Conservation (phyloP, 2,329 filamentous ascomycete species). For the Echinosphaeria canescens region DNA sequence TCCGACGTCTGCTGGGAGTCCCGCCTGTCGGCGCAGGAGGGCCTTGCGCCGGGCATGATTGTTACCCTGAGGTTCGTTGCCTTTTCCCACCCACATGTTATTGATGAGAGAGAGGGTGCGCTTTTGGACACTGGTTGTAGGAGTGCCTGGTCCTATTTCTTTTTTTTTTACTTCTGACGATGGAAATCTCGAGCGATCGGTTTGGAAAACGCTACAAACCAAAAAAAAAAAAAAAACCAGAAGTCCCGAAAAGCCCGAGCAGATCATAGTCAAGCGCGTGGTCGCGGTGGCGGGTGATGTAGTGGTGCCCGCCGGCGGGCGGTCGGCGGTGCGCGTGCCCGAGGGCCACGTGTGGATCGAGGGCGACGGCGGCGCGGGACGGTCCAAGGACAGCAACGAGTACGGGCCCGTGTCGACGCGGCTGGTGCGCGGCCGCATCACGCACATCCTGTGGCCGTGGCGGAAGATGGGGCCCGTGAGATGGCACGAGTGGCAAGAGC, state of each 20-base stretch:
- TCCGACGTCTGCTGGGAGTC: slow-evolving; percentile 34
- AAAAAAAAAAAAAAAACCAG: slow-evolving; percentile 15
- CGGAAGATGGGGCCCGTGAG: slow-evolving; percentile 30
- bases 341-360: slow-evolving; percentile 87
- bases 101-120: background rate
- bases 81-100: background rate
- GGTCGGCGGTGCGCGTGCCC: slow-evolving; percentile 44
- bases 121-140: too few relatives aligned
- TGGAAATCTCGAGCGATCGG: background rate
- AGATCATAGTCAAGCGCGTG: slow-evolving; percentile 60
- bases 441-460: slow-evolving; percentile 50
- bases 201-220: too few relatives aligned
- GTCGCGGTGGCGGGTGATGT: slow-evolving; percentile 63
- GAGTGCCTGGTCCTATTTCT: too few relatives aligned
- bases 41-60: slow-evolving; percentile 49
- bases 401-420: slow-evolving; percentile 68
- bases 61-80: slow-evolving; percentile 41
- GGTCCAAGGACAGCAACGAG: slow-evolving; percentile 66
- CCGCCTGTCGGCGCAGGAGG: slow-evolving; percentile 33
- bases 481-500: slow-evolving; percentile 42
- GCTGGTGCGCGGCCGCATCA: slow-evolving; percentile 54
- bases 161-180: too few relatives aligned
- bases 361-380: slow-evolving; percentile 55
- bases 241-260: slow-evolving; percentile 48
- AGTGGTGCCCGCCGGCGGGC: slow-evolving; percentile 38